Evolutionary conservation across 192 early-diverging fungal species (phyloP).

Genomic region (Obelidium mucronatum): DNA sequence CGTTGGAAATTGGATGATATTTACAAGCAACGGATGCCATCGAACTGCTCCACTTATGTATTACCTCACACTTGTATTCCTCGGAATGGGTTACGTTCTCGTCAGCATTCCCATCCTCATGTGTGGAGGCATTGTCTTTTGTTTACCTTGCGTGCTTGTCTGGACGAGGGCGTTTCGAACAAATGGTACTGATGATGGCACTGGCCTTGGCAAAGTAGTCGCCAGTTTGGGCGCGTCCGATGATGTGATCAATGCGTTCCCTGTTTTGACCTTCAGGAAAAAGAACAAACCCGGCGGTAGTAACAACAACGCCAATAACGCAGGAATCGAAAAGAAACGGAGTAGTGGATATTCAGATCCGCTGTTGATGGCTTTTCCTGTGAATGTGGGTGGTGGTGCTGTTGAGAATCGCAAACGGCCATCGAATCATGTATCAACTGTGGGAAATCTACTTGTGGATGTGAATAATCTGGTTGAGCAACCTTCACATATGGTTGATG

Average conservation of each 20-base stretch:
- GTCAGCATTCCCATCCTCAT: conserved; percentile 67
- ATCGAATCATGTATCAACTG: too few relatives aligned
- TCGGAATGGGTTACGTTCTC: conserved; percentile 73
- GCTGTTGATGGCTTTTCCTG: conserved; percentile 15
- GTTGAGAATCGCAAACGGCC: conserved; percentile 2
- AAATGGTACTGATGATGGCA: not conserved
- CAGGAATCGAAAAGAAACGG: conserved; percentile 24
- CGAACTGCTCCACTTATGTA: conserved; percentile 63
- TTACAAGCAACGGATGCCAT: conserved; percentile 55
- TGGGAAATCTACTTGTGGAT: not conserved
- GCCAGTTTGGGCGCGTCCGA: conserved; percentile 53
- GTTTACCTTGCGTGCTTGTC: conserved; percentile 69
- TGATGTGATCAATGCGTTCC: conserved; percentile 73
- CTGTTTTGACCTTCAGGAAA: conserved; percentile 60
- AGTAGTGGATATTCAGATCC: conserved; percentile 34
- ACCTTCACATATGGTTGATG: not conserved
- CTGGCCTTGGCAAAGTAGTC: not conserved
- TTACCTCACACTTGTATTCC: conserved; percentile 67
- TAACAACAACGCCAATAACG: not conserved
- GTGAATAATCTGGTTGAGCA: not conserved
- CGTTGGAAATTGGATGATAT: conserved; percentile 75
- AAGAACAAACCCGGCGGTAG: not conserved
- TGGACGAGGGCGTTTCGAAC: conserved; percentile 61
- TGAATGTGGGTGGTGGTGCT: not conserved
- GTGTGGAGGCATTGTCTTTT: conserved; percentile 68